Evolutionary conservation across 257 asterid species (phyloP).

Genomic region (Solanum bulbocastanum): DNA sequence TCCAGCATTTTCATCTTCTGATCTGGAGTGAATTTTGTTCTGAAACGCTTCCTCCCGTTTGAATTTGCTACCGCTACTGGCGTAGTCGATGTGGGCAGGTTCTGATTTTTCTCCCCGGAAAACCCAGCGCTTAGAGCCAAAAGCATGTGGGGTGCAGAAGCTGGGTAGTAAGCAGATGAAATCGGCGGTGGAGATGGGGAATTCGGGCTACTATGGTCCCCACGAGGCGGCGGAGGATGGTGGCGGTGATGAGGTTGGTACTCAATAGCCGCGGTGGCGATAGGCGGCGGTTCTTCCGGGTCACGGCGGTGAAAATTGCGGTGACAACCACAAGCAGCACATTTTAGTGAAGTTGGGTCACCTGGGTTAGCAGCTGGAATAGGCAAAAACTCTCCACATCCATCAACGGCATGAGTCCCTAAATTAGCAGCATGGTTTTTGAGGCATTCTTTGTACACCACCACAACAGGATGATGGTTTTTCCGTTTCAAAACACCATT

Average conservation of each 20-base stretch:
- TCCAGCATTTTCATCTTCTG: conserved; percentile 73
- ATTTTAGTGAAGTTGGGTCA: conserved; percentile 85
- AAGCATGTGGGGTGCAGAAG: conserved; percentile 87
- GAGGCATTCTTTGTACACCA: conserved; percentile 77
- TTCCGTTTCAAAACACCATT: conserved; percentile 89
- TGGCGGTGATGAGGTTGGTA: conserved; percentile 93
- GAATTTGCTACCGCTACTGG: neutral
- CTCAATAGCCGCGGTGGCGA: conserved; percentile 49
- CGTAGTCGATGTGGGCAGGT: conserved; percentile 4
- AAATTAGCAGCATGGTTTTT: conserved; percentile 84
- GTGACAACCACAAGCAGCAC: conserved; percentile 99
- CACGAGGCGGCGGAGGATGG: conserved; percentile 54
- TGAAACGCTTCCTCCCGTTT: conserved; percentile 50
- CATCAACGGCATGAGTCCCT: conserved; percentile 94
- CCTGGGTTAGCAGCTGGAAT: conserved; percentile 50
- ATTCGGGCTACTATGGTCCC: conserved; percentile 43
- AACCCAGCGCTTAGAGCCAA: conserved; percentile 60
- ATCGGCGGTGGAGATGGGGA: conserved; percentile 96
- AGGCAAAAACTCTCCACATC: conserved; percentile 98
- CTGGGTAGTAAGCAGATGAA: conserved; percentile 70
- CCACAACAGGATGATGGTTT: conserved; percentile 45
- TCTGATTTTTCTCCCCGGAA: conserved; percentile 17
- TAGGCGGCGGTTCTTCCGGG: conserved; percentile 52
- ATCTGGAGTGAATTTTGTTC: conserved; percentile 57
- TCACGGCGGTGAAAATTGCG: conserved; percentile 98